Base-by-base conservation (phyloP, 23 red algal species). In the Chondrus crispus region DNA sequence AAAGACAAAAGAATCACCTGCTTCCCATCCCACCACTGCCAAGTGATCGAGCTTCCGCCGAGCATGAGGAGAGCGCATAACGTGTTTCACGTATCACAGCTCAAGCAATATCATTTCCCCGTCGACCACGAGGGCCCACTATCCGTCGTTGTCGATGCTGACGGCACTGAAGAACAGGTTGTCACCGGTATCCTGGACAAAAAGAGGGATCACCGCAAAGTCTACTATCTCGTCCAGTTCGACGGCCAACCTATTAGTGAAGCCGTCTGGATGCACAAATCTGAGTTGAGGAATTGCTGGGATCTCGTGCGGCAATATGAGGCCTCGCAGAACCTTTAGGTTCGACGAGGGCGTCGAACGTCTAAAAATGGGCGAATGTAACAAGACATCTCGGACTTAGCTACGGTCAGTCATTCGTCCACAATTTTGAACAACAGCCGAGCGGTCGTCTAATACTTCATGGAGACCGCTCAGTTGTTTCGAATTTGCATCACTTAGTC, bases 181-280 rank as follows among this genome's bases (percentile, higher is more conserved):
- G 82, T 87, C 4, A 38, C 46, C 26, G 29, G 11, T 14, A 87
- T 87, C 54, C 44, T 87, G 20, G 40, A 44, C n/a, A 47, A 53
- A 24, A 39, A 42, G 11, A 53, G 45, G 38, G n/a, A 19, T 4
- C 40, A 87, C 50, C 55, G 64, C 38, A 87, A 71, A 52, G 36
- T 47, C 24, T 54, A 87, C 16, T 87, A 87, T 71, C 43, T 87
- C 4, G 82, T 87, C 4, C 33, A 72, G 19, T 87, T 87, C 40
- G 42, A 38, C 13, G 60, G 82, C 18, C 43, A 69, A 62, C 24
- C 62, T 46, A 43, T 70, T 29, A 16, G 47, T 20, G 52, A 85
- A 69, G 81, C 81, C 24, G 44, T 85, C 10, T 85, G 81, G 81
- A 85, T 85, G 81, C 53, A 73, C 48, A 87, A 87, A 29, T 24